A percentile compares a stretch with the other conserved stretches of the same genome.
Evolutionary conservation across 176 grass and related monocot species (phyloP).

Genomic region (Juncus effusus): DNA sequence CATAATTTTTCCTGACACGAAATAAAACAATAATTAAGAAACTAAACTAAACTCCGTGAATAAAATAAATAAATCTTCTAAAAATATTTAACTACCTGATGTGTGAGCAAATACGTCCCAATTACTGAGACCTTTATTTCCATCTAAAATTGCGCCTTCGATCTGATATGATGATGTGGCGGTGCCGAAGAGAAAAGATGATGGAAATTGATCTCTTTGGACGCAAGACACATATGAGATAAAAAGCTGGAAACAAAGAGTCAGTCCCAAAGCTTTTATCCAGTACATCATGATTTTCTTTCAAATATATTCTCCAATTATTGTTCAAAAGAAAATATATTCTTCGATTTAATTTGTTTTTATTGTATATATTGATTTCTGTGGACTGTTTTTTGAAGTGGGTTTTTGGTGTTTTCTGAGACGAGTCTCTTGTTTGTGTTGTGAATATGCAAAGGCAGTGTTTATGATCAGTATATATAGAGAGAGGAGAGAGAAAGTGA

Average conservation of each 20-base stretch:
- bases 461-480: no score
- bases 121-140: conserved; percentile 64
- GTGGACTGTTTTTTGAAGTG: no score
- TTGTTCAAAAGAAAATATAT: no score
- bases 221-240: conserved; percentile 27
- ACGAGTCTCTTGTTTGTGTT: no score
- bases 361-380: no score
- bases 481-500: no score
- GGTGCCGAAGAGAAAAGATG: conserved; percentile 61
- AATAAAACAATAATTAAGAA: conserved; percentile 3
- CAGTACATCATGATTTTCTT: neutral
- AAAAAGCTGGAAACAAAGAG: conserved; percentile 14
- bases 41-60: neutral
- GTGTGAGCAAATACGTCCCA: conserved; percentile 82
- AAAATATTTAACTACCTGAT: conserved; percentile 25
- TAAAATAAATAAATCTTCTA: no score
- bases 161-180: conserved; percentile 67
- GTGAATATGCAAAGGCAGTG: no score
- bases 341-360: no score
- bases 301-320: neutral
- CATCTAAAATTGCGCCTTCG: conserved; percentile 80
- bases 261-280: neutral
- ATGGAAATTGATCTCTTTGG: conserved; percentile 40
- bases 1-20: conserved; percentile 35
- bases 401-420: no score